Conservation (phyloP, 2,329 filamentous ascomycete genomes). For the Cyanodermella asteris region DNA sequence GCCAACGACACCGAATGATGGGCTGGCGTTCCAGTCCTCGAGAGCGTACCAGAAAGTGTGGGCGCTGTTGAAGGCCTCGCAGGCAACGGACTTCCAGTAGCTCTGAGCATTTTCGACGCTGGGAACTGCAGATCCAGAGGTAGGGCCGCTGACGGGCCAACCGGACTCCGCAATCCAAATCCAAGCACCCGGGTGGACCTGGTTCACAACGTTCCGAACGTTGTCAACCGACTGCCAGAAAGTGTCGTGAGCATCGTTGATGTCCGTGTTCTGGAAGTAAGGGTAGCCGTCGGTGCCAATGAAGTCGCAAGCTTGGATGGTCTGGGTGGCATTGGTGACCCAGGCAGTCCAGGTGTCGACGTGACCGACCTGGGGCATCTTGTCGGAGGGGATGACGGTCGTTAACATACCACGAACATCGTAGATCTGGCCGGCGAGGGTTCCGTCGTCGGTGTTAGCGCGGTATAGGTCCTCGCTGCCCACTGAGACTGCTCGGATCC, state of each 20-base stretch:
- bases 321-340: conserved; percentile 35
- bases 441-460: conserved; percentile 19
- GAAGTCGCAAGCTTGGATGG: conserved; percentile 39
- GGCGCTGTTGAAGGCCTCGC: conserved; percentile 29
- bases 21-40: conserved; percentile 3
- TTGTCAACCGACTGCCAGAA: conserved; percentile 25
- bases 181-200: conserved; percentile 23
- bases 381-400: conserved; percentile 20
- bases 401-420: conserved; percentile 31
- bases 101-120: conserved; percentile 36
- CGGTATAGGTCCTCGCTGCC: conserved; percentile 49
- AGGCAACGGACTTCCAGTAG: conserved; percentile 42
- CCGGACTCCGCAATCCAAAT: conserved; percentile 44
- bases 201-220: conserved; percentile 21
- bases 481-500: conserved; percentile 42
- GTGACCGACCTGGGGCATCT: conserved; percentile 33
- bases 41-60: conserved; percentile 4
- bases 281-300: conserved; percentile 35
- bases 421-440: conserved; percentile 24
- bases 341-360: conserved; percentile 48
- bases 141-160: conserved; percentile 36
- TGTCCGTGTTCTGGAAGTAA: conserved; percentile 28
- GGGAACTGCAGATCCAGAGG: conserved; percentile 32
- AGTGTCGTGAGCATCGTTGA: conserved; percentile 31
- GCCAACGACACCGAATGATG: conserved; percentile 4